Evolutionary conservation across 2,329 filamentous ascomycete species (phyloP), one percentile per base, ranked within the genome.

Genomic region (Aspergillus sp.): DNA sequence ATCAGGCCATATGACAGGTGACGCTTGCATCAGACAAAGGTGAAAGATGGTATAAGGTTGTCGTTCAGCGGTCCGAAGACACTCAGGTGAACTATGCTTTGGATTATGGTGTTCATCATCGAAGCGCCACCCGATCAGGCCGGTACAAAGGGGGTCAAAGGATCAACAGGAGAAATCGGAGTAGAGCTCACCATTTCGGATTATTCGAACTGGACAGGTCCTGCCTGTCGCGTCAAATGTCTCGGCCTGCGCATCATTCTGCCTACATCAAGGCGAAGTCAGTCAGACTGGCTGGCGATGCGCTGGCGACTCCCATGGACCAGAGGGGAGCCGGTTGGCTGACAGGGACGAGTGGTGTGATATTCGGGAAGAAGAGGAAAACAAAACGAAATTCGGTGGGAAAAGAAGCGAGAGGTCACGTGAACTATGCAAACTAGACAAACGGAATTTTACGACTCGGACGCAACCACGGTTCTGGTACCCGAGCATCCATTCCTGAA

Each of bases 1-100:
- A 45, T 53, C 53, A 45, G 54, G 48, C 26, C 26, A 30, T 22
- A 22, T 30, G 9, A 56, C 24, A 47, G 47, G 48, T 32, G 32
- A 50, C 51, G 53, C 55, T 44, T 56, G 45, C 58, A 56, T 70
- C 65, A 69, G 66, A 69, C 51, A 69, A 59, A 61, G 53, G 51
- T 62, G 62, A 66, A 70, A 69, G 66, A 71, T 71, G 68, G 65
- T 68, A 66, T 62, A 64, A 60, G 60, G 61, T 71, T 70, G 59
- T 73, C 70, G 68, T 72, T 73, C 70, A 73, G 54, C 51, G 61
- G 67, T 68, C 63, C 64, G 64, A 62, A 67, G 68, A 70, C 64
- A 30, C 63, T 73, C 69, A 71, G 69, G 62, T 73, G 70, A 73
- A 73, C 70, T 73, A 73, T 73, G 69, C 70, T 66, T 66, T 66